Percentiles rank a stretch among this genome's conserved stretches.
Evolutionary conservation across 129 eudicot species (phyloP).

Genomic region (Scalesia atractyloides): DNA sequence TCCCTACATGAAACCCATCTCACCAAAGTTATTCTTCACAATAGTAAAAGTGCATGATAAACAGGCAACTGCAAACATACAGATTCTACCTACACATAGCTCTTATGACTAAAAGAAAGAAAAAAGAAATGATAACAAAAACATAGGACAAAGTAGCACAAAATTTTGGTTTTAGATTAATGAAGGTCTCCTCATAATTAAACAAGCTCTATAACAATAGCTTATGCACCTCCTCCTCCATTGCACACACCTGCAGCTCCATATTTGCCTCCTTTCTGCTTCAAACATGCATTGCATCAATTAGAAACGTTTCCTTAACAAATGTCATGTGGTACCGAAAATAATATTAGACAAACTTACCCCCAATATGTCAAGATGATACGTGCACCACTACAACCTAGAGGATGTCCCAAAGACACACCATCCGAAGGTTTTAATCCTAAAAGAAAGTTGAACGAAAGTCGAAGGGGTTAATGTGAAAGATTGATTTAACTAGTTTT

Average conservation of each 20-base stretch:
- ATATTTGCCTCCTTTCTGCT: conserved; percentile 75
- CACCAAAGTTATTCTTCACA: conserved; percentile 17
- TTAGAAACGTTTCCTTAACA: background rate
- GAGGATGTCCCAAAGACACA: conserved; percentile 92
- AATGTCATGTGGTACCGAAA: background rate
- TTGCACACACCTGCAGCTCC: conserved; percentile 95
- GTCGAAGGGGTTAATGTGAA: too few relatives aligned
- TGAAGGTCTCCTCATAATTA: conserved; percentile 28
- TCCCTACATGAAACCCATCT: conserved; percentile 8
- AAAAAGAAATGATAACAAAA: background rate
- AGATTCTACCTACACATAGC: conserved; percentile 23
- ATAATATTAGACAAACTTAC: conserved; percentile 31
- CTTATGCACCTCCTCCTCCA: conserved; percentile 98
- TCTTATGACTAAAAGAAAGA: background rate
- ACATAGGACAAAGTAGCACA: conserved; percentile 23
- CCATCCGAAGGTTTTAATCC: too few relatives aligned
- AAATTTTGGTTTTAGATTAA: conserved; percentile 14
- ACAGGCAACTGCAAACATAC: conserved; percentile 19
- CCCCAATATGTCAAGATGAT: conserved; percentile 86
- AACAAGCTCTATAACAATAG: conserved; percentile 77
- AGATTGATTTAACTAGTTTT: too few relatives aligned
- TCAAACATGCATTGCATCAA: conserved; percentile 43
- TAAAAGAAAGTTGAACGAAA: too few relatives aligned
- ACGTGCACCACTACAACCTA: conserved; percentile 97
- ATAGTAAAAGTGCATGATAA: conserved; percentile 8